phyloP scores from a whole-genome alignment of 495 filamentous ascomycete species.

The Podospora appendiculata region DNA sequence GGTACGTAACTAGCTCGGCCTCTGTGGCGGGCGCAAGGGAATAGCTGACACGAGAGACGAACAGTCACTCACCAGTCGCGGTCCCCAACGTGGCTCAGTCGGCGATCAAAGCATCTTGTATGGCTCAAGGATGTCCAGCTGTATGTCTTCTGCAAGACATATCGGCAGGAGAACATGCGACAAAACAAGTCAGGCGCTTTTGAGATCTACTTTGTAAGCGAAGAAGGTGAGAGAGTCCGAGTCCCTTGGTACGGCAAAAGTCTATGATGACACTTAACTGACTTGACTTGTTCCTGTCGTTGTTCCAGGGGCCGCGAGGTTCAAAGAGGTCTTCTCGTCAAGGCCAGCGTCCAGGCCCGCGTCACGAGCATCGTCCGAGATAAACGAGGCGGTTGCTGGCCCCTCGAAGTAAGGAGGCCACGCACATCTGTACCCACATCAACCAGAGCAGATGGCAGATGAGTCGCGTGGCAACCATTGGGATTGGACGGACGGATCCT shows the following conservation, averaged over 20 bases:
- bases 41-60: background rate
- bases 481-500: no score
- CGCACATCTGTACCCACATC: background rate
- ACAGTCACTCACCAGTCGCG: constrained; percentile 52
- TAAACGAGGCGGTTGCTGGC: constrained; percentile 8
- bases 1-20: constrained; percentile 22
- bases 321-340: constrained; percentile 30
- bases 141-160: constrained; percentile 56
- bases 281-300: background rate
- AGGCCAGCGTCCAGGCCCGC: constrained; percentile 10
- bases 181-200: constrained; percentile 34
- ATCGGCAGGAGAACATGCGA: constrained; percentile 40
- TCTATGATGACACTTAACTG: no score
- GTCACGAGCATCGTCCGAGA: constrained; percentile 19
- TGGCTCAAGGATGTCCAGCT: constrained; percentile 54
- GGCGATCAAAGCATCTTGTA: constrained; percentile 42
- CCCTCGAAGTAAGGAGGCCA: constrained; percentile 4
- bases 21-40: background rate
- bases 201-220: constrained; percentile 36
- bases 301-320: constrained; percentile 26
- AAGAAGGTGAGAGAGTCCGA: constrained; percentile 29
- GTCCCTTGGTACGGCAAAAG: background rate
- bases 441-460: no score
- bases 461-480: no score
- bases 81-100: constrained; percentile 50